These are phyloP conservation scores for Penicillium dipodomyicola DNA, from an alignment of 495 filamentous ascomycete genomes.

Conservation along the genomic window DNA sequence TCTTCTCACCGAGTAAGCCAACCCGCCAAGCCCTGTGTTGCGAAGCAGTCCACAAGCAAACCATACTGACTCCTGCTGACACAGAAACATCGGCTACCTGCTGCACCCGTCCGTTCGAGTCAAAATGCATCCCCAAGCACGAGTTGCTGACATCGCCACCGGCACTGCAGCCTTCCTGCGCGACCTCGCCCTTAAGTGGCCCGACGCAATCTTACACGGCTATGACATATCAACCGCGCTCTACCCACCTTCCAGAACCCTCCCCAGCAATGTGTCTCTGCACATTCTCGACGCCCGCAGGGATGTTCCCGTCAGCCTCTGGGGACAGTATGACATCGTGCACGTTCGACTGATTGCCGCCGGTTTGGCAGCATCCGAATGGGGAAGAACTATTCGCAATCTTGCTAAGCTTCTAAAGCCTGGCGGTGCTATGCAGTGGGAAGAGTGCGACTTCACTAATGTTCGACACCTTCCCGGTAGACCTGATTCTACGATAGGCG, in stretches of 20 bases:
- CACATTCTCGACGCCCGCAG: slow-evolving; percentile 20
- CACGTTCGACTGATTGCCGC: slow-evolving; percentile 34
- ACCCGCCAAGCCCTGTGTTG: background rate
- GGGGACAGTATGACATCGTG: slow-evolving; percentile 34
- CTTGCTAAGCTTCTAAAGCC: slow-evolving; percentile 33
- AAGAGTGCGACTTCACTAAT: slow-evolving; percentile 20
- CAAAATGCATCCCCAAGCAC: slow-evolving; percentile 9
- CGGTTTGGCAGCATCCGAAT: slow-evolving; percentile 25
- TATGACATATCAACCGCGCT: slow-evolving; percentile 30
- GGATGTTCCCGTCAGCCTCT: slow-evolving; percentile 21
- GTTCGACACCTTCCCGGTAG: background rate
- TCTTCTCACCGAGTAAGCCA: slow-evolving; percentile 4
- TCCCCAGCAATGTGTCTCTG: slow-evolving; percentile 25
- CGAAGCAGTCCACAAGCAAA: background rate
- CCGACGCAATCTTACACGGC: slow-evolving; percentile 18
- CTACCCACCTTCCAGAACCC: slow-evolving; percentile 22
- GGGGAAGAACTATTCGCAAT: slow-evolving; percentile 19
- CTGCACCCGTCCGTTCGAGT: slow-evolving; percentile 18
- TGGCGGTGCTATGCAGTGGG: slow-evolving; percentile 43
- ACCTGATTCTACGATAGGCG: background rate
- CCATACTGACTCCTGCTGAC: slow-evolving; percentile 2
- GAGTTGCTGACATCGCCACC: slow-evolving; percentile 24
- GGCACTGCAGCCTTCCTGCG: slow-evolving; percentile 32
- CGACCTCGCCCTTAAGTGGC: slow-evolving; percentile 22
- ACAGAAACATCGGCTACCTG: slow-evolving; percentile 12